Conservation (phyloP, 2,329 filamentous ascomycete genomes). For the Colletotrichum abscissum region DNA sequence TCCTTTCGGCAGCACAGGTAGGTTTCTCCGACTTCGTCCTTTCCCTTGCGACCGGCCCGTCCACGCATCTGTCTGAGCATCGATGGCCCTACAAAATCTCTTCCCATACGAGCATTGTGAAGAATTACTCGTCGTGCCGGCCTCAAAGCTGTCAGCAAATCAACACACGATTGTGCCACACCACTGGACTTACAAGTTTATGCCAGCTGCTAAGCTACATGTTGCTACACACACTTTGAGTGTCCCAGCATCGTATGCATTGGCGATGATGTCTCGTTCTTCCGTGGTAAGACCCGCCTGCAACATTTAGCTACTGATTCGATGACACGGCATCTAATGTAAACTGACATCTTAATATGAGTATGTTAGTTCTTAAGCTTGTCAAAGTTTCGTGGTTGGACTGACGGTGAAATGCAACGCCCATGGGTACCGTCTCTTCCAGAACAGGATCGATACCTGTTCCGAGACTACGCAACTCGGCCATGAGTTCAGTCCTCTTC, state of each 20-base stretch:
- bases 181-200: constrained; percentile 67
- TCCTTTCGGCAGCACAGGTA: constrained; percentile 78
- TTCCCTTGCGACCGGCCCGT: constrained; percentile 81
- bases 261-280: constrained; percentile 78
- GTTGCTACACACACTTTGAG: constrained; percentile 81
- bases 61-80: constrained; percentile 87
- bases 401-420: constrained; percentile 81
- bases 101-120: constrained; percentile 80
- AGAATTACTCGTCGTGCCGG: constrained; percentile 79
- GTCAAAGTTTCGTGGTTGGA: constrained; percentile 17
- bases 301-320: constrained; percentile 37
- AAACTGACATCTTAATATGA: constrained; percentile 48
- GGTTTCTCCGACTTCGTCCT: constrained; percentile 81
- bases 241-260: constrained; percentile 75
- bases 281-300: constrained; percentile 78
- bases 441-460: constrained; percentile 75
- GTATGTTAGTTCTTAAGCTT: not conserved
- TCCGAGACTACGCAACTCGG: constrained; percentile 72
- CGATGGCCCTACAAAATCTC: constrained; percentile 80
- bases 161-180: not conserved
- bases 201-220: constrained; percentile 84
- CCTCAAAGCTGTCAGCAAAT: constrained; percentile 40
- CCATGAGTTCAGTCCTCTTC: constrained; percentile 71
- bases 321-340: not conserved
- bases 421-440: constrained; percentile 71